phyloP scores from a whole-genome alignment of 495 filamentous ascomycete genomes.

The Aspergillus haitiensis region DNA sequence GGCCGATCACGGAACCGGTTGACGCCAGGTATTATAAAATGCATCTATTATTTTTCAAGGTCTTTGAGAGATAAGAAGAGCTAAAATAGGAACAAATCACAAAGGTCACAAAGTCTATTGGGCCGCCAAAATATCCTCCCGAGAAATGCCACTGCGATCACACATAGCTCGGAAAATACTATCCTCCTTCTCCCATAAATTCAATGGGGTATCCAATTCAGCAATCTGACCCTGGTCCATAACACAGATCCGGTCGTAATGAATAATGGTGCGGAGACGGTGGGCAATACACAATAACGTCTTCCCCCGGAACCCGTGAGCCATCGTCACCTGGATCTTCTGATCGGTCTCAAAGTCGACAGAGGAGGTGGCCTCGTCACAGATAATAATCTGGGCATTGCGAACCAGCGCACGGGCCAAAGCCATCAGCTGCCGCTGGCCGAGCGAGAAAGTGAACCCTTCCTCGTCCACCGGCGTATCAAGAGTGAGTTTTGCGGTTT shows the following conservation, averaged over 20 bases:
- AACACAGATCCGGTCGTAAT: slow-evolving; percentile 94
- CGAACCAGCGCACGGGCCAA: slow-evolving; percentile 87
- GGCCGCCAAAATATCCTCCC: slow-evolving; percentile 57
- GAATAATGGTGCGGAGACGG: slow-evolving; percentile 82
- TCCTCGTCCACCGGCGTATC: slow-evolving; percentile 89
- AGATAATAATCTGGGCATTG: slow-evolving; percentile 86
- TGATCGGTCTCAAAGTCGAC: slow-evolving; percentile 97
- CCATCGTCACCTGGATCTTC: slow-evolving; percentile 92
- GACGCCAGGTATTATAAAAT: too few species aligned
- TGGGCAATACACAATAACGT: slow-evolving; percentile 97
- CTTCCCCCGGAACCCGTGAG: slow-evolving; percentile 80
- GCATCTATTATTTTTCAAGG: too few species aligned
- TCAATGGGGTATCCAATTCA: slow-evolving; percentile 75
- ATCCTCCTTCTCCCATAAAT: slow-evolving; percentile 63
- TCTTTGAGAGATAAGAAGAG: too few species aligned
- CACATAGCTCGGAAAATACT: slow-evolving; percentile 92
- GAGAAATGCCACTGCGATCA: slow-evolving; percentile 78
- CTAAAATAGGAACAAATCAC: too few species aligned
- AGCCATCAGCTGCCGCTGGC: slow-evolving; percentile 94
- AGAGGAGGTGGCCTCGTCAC: slow-evolving; percentile 89
- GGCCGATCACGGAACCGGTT: too few species aligned
- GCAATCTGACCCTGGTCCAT: slow-evolving; percentile 88
- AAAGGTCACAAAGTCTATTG: too few species aligned
- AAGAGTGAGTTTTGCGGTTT: slow-evolving; percentile 64
- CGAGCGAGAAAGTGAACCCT: slow-evolving; percentile 93